Evolutionary conservation across 371 early-diverging fungal species (phyloP).

Genomic region (Syncephalis fuscata): DNA sequence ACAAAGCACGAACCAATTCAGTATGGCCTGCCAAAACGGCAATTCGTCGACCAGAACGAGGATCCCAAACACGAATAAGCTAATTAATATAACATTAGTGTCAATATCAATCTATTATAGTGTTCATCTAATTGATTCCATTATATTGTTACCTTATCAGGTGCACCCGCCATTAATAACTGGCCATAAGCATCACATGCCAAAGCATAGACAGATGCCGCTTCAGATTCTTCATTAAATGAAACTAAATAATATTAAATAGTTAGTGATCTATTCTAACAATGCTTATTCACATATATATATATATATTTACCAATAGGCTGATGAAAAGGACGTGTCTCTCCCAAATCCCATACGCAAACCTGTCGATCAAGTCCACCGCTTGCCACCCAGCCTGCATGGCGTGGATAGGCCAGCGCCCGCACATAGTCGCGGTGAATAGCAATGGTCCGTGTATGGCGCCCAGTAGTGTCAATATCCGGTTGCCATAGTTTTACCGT

Average conservation of each 20-base stretch:
- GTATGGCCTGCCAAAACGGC: constrained; percentile 81
- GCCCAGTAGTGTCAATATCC: constrained; percentile 17
- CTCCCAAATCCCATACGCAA: constrained; percentile 73
- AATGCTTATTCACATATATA: no score
- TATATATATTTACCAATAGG: no score
- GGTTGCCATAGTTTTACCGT: constrained; percentile 77
- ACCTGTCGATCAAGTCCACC: constrained; percentile 87
- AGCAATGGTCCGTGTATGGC: constrained; percentile 40
- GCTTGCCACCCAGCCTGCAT: constrained; percentile 68
- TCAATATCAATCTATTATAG: not conserved
- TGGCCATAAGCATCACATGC: constrained; percentile 52
- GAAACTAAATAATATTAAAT: constrained; percentile 8
- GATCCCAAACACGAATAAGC: constrained; percentile 80
- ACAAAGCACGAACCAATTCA: constrained; percentile 76
- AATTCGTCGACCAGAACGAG: constrained; percentile 46
- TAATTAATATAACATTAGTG: constrained; percentile 1
- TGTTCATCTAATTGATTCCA: not conserved
- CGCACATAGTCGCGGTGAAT: constrained; percentile 78
- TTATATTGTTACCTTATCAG: constrained; percentile 75
- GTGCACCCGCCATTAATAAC: constrained; percentile 66
- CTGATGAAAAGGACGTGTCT: constrained; percentile 17
- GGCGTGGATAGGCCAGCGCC: constrained; percentile 47
- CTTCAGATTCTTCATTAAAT: constrained; percentile 30
- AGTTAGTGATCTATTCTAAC: not conserved
- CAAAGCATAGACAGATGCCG: constrained; percentile 58